phyloP scores from a whole-genome alignment of 805 yeast species.

The Kregervanrija fluxuum region DNA sequence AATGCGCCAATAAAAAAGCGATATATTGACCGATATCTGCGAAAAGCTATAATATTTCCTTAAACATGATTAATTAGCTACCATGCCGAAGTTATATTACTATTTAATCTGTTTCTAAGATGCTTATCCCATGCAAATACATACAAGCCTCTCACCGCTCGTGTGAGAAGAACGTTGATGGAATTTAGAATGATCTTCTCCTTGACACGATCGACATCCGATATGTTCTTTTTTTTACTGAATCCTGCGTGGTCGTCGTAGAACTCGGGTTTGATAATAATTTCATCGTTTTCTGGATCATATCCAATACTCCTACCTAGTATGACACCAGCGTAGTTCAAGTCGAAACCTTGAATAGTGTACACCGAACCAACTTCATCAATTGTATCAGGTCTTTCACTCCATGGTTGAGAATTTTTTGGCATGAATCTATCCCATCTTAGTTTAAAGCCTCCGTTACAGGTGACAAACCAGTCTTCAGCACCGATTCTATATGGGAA shows the following conservation, averaged over 20 bases:
- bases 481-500: constrained; percentile 40
- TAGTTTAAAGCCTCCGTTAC: constrained; percentile 34
- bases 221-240: constrained; percentile 34
- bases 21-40: too few species aligned
- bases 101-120: constrained; percentile 27
- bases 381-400: constrained; percentile 37
- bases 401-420: constrained; percentile 35
- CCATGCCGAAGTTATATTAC: background rate
- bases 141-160: constrained; percentile 38
- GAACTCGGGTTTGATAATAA: constrained; percentile 28
- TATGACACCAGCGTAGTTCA: constrained; percentile 40
- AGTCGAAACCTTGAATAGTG: constrained; percentile 41
- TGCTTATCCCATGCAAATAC: constrained; percentile 36
- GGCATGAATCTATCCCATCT: constrained; percentile 43
- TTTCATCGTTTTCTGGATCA: constrained; percentile 28
- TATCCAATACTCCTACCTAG: constrained; percentile 36
- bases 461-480: constrained; percentile 37
- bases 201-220: constrained; percentile 29
- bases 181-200: constrained; percentile 36
- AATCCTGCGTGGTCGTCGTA: constrained; percentile 43
- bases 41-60: too few species aligned
- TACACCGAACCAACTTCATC: constrained; percentile 43
- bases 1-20: too few species aligned
- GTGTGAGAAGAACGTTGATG: constrained; percentile 36
- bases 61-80: too few species aligned